A percentile compares a stretch with the other conserved stretches of the same genome.
Evolutionary conservation across 129 eudicot species (phyloP).

Genomic region (Centaurea solstitialis): DNA sequence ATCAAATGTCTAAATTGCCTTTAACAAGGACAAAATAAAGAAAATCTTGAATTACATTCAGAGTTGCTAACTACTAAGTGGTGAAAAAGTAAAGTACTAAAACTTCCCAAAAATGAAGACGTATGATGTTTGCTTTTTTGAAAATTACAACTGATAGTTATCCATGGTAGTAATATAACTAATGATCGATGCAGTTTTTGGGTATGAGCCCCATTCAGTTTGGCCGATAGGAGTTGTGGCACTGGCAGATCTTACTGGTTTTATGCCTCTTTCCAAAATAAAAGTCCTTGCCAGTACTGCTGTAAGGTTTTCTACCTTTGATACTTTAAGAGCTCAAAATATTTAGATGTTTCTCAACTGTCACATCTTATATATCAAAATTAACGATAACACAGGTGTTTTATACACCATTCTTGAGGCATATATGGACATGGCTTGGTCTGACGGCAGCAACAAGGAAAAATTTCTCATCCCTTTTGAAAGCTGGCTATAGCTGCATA

Average conservation of each 20-base stretch:
- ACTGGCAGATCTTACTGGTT: constrained; percentile 77
- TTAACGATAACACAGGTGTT: constrained; percentile 56
- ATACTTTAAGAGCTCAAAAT: not conserved
- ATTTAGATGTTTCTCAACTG: not conserved
- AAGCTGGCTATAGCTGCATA: constrained; percentile 87
- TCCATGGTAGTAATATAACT: not conserved
- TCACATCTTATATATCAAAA: not conserved
- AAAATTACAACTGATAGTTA: not conserved
- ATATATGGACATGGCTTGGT: constrained; percentile 97
- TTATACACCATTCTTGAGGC: constrained; percentile 84
- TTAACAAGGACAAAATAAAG: not conserved
- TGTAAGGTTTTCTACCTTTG: constrained; percentile 53
- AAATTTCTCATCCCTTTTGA: constrained; percentile 57
- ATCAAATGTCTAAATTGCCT: not conserved
- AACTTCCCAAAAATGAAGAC: constrained; percentile 5
- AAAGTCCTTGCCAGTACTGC: constrained; percentile 93
- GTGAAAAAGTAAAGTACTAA: constrained; percentile 3
- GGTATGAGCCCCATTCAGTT: constrained; percentile 96
- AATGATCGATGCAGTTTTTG: constrained; percentile 64
- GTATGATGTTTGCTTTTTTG: too few relatives aligned
- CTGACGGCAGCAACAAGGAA: constrained; percentile 65
- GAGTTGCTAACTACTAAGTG: not conserved
- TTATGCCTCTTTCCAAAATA: constrained; percentile 75
- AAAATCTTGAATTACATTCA: not conserved
- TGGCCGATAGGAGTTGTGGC: constrained; percentile 92